Conservation (phyloP, 2,329 filamentous ascomycete genomes). For the Colletotrichum magnum region DNA sequence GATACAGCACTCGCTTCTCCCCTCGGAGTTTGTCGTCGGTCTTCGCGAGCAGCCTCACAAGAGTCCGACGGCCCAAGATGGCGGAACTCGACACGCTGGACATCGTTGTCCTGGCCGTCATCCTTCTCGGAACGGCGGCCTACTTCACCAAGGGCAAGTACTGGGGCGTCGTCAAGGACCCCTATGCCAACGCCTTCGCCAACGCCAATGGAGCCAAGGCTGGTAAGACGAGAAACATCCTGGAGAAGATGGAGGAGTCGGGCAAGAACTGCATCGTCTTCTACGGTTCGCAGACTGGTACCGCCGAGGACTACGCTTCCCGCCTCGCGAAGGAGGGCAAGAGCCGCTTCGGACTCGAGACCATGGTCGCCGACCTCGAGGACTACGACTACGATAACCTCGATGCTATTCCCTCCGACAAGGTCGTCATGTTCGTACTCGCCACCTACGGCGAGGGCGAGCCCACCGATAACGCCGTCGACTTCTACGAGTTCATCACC, state of each 20-base stretch:
- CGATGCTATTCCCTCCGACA: slow-evolving; percentile 89
- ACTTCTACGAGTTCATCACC: slow-evolving; percentile 97
- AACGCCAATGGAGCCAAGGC: slow-evolving; percentile 79
- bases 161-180: slow-evolving; percentile 91
- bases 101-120: slow-evolving; percentile 87
- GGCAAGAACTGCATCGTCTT: slow-evolving; percentile 99
- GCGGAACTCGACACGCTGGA: slow-evolving; percentile 97
- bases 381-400: slow-evolving; percentile 98
- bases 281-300: slow-evolving; percentile 98
- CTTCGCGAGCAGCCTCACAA: slow-evolving; percentile 14
- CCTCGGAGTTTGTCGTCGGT: slow-evolving; percentile 20
- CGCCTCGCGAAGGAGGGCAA: slow-evolving; percentile 97
- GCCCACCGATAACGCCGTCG: slow-evolving; percentile 97
- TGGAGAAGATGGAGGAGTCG: slow-evolving; percentile 96
- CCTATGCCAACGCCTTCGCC: slow-evolving; percentile 83
- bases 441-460: slow-evolving; percentile 99
- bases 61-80: slow-evolving; percentile 67
- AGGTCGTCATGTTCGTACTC: slow-evolving; percentile 93
- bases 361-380: slow-evolving; percentile 97
- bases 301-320: slow-evolving; percentile 97
- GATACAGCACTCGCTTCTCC: not conserved
- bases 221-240: slow-evolving; percentile 89
- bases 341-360: slow-evolving; percentile 95
- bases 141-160: slow-evolving; percentile 98
- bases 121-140: slow-evolving; percentile 89